Evolutionary conservation across 495 filamentous ascomycete species (phyloP), one percentile per base, ranked within the genome.

Genomic region (Lasiosphaeria ovina): DNA sequence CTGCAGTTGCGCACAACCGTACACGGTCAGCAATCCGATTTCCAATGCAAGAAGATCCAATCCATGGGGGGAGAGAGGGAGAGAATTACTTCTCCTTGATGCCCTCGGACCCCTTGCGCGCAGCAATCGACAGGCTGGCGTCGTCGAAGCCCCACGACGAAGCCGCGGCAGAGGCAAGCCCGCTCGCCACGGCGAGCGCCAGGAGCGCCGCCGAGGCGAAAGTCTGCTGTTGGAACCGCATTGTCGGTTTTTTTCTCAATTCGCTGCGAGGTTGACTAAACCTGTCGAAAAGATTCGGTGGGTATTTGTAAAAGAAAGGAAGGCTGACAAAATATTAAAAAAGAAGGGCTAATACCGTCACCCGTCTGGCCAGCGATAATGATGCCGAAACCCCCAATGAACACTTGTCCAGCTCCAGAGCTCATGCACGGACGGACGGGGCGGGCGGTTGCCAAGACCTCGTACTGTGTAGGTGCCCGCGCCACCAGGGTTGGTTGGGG

Each of bases 101-200:
- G 31, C 82, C 84, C 57, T 75, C 88, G 24, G 83, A 77, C 54
- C 83, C 85, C 78, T 92, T 76, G 69, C 76, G 96, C 52, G 82
- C 74, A 70, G 85, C 83, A 64, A 97, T 81, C 57, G 86, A 83
- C 72, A 97, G 75, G 66, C 85, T 90, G 72, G 88, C 92, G 81
- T 96, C 91, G 69, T 88, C 83, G 73, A 94, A 94, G 17, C 85
- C 83, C 92, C 92, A 97, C 35, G 85, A 85, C 38, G 89, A 84
- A 54, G 90, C 89, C 47, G 89, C 87, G 59, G 79, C 73, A 66
- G 68, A 76, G 64, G 73, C 69, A 61, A 24, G 24, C 24, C 24
- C 24, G 24, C 24, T 24, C 24, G 75, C 74, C 48, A 77, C 74
- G 58, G 76, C 73, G 49, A 78, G 64, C 11, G 82, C 70, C 67